Conservation (phyloP, 2,329 filamentous ascomycete genomes). For the Claviceps sp. region DNA sequence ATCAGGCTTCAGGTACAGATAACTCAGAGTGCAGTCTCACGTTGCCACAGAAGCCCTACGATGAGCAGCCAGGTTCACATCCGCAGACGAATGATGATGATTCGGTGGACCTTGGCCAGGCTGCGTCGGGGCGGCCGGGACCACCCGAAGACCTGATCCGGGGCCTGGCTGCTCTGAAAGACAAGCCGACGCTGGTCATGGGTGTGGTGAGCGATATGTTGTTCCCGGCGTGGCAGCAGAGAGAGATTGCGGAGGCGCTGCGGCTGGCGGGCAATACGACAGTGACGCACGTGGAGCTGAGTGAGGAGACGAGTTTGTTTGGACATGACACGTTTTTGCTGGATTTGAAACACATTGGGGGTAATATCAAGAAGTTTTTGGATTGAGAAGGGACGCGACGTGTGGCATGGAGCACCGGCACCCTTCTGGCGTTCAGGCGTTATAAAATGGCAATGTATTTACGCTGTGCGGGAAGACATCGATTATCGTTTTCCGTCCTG, state of each 20-base stretch:
- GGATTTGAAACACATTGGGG: slow-evolving; percentile 84
- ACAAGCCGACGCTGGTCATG: slow-evolving; percentile 76
- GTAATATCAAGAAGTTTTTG: slow-evolving; percentile 68
- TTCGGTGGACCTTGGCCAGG: slow-evolving; percentile 8
- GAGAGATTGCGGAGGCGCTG: slow-evolving; percentile 79
- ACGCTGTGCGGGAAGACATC: too few species aligned
- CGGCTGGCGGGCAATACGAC: slow-evolving; percentile 62
- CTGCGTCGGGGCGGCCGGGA: slow-evolving; percentile 17
- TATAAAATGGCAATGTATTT: too few species aligned
- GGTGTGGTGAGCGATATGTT: slow-evolving; percentile 92
- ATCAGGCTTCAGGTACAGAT: slow-evolving; percentile 28
- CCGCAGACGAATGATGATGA: slow-evolving; percentile 11
- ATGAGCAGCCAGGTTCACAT: slow-evolving; percentile 55
- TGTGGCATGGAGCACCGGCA: too few species aligned
- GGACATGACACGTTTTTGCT: slow-evolving; percentile 94
- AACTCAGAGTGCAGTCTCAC: slow-evolving; percentile 56
- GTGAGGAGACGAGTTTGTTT: slow-evolving; percentile 87
- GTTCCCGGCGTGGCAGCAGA: slow-evolving; percentile 96
- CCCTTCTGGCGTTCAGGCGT: too few species aligned
- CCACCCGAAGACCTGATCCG: slow-evolving; percentile 69
- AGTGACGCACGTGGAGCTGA: slow-evolving; percentile 81
- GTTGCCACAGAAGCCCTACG: slow-evolving; percentile 70
- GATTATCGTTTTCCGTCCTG: too few species aligned
- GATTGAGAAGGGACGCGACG: not conserved
- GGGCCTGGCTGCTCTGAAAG: slow-evolving; percentile 56